Conservation (phyloP, 345 rosid genomes). For the Murraya koenigii region DNA sequence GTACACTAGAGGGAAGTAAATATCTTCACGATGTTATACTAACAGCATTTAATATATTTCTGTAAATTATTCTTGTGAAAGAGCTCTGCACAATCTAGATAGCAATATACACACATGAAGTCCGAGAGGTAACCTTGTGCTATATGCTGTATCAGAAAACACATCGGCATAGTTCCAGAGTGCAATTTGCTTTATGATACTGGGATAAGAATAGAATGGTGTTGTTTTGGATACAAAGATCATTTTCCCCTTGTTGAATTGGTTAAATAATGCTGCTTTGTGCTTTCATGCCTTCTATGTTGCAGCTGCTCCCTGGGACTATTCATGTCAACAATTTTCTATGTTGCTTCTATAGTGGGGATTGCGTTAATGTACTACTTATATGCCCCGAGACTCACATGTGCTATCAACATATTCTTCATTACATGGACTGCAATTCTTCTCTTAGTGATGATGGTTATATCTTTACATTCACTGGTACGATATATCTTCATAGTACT, state of each 20-base stretch:
- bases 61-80: not conserved
- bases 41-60: not conserved
- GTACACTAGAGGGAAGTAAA: not conserved
- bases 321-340: conserved; percentile 54
- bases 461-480: conserved; percentile 79
- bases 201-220: not conserved
- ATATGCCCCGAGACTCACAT: conserved; percentile 44
- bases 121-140: not conserved
- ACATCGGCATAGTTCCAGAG: not conserved
- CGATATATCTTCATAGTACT: not conserved
- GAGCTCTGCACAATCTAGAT: not conserved
- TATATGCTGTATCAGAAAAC: not conserved
- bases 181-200: not conserved
- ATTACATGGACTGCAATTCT: conserved; percentile 70
- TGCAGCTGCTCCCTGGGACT: conserved; percentile 72
- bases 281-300: not conserved
- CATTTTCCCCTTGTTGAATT: not conserved
- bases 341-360: conserved; percentile 57
- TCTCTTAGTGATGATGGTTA: conserved; percentile 63
- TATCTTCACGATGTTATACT: not conserved
- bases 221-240: not conserved
- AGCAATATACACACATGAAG: not conserved
- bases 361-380: conserved; percentile 50
- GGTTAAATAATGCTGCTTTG: not conserved
- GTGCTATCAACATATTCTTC: conserved; percentile 77